These are phyloP conservation scores for Phytophthora multivora DNA, from an alignment of 352 stramenopile species.

Conservation along the genomic window DNA sequence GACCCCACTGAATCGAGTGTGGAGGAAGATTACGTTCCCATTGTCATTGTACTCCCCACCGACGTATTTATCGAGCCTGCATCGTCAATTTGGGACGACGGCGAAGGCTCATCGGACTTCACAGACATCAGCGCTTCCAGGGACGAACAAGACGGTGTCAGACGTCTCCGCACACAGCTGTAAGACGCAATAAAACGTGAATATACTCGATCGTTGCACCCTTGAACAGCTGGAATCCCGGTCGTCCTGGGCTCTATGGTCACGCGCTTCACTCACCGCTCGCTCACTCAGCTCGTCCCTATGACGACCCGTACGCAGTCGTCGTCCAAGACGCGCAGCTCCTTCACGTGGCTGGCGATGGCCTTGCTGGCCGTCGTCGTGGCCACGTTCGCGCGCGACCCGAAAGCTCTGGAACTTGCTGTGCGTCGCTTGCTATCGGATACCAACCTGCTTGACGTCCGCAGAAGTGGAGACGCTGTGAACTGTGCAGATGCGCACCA, in stretches of 20 bases:
- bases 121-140: background rate
- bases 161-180: slow-evolving; percentile 8
- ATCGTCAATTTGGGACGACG: slow-evolving; percentile 10
- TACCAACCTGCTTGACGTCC: background rate
- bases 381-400: slow-evolving; percentile 21
- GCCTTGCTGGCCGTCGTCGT: slow-evolving; percentile 24
- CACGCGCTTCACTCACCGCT: no score
- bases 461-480: slow-evolving; percentile 19
- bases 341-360: slow-evolving; percentile 21
- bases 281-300: no score
- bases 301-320: no score
- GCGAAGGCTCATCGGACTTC: background rate
- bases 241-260: no score
- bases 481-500: slow-evolving; percentile 42
- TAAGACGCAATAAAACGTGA: background rate
- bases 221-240: no score
- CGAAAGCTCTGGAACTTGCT: slow-evolving; percentile 16
- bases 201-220: no score
- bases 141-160: background rate
- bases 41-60: slow-evolving; percentile 9
- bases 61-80: slow-evolving; percentile 5
- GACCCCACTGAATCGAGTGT: slow-evolving; percentile 1
- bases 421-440: slow-evolving; percentile 8
- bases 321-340: background rate
- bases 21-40: slow-evolving; percentile 8